These are phyloP conservation scores for Spathaspora girioi DNA, from an alignment of 805 yeast genomes.

Conservation along the genomic window DNA sequence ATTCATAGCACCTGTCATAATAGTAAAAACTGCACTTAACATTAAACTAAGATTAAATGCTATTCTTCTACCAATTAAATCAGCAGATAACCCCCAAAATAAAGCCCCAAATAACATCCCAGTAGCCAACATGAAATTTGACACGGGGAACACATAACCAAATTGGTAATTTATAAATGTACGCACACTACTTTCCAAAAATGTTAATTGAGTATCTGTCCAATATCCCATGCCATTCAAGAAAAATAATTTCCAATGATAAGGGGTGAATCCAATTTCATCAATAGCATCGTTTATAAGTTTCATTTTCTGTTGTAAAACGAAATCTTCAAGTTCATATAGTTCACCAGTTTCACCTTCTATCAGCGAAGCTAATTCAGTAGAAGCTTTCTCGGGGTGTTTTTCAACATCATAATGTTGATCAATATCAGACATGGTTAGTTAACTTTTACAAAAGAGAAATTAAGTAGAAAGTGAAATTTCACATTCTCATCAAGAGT, in stretches of 20 bases:
- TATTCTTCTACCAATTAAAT: conserved; percentile 49
- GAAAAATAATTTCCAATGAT: conserved; percentile 31
- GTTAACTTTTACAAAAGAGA: neutral
- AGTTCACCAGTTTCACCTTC: conserved; percentile 1
- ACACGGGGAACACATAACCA: conserved; percentile 19
- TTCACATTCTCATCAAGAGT: neutral
- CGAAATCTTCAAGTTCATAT: conserved; percentile 23
- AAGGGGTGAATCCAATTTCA: conserved; percentile 47
- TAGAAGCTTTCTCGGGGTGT: neutral
- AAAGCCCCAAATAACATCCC: conserved; percentile 52
- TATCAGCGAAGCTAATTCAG: neutral
- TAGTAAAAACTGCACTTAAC: conserved; percentile 47
- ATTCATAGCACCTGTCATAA: conserved; percentile 51
- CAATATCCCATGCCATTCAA: conserved; percentile 37
- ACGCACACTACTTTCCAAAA: conserved; percentile 21
- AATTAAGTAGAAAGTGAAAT: neutral
- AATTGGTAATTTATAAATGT: conserved; percentile 25
- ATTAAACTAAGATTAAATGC: conserved; percentile 51
- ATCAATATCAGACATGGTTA: neutral
- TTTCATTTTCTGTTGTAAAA: conserved; percentile 36
- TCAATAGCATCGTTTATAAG: conserved; percentile 53
- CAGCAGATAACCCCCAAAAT: conserved; percentile 57
- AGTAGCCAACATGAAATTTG: conserved; percentile 24
- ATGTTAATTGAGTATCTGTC: conserved; percentile 27
- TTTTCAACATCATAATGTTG: conserved; percentile 2